phyloP scores from a whole-genome alignment of 306 rosid genomes.

The Senna tora region DNA sequence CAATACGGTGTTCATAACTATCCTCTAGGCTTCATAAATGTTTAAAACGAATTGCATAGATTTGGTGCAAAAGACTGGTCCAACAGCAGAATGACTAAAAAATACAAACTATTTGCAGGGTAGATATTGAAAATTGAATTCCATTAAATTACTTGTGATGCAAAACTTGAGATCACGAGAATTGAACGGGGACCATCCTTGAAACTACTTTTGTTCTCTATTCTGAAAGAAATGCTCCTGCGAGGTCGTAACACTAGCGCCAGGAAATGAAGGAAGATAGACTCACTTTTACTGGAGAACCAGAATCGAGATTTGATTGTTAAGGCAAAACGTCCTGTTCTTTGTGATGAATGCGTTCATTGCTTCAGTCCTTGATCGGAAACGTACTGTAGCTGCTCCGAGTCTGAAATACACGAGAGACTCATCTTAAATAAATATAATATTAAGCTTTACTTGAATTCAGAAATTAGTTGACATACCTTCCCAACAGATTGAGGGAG shows the following conservation, averaged over 20 bases:
- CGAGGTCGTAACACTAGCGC: background rate
- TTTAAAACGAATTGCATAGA: background rate
- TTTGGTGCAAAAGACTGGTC: background rate
- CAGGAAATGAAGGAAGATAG: slow-evolving; percentile 8
- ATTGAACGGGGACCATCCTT: background rate
- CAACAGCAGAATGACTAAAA: background rate
- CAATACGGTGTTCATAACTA: no score
- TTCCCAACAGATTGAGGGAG: slow-evolving; percentile 51
- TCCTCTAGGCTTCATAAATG: background rate
- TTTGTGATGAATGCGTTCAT: slow-evolving; percentile 63
- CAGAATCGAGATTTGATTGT: slow-evolving; percentile 54
- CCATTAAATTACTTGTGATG: background rate
- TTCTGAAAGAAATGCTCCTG: slow-evolving; percentile 26
- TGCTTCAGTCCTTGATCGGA: slow-evolving; percentile 63
- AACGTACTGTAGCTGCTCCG: slow-evolving; percentile 51
- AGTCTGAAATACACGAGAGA: slow-evolving; percentile 52
- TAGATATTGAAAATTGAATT: background rate
- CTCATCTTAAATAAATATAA: slow-evolving; percentile 25
- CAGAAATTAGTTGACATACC: slow-evolving; percentile 44
- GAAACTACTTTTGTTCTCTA: slow-evolving; percentile 14
- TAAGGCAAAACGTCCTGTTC: slow-evolving; percentile 66
- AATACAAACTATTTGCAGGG: background rate
- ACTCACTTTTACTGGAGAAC: slow-evolving; percentile 70
- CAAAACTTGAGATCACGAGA: background rate
- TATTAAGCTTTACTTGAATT: slow-evolving; percentile 6